Conservation (phyloP, 257 asterid genomes). For the Nicotiana otophora region DNA sequence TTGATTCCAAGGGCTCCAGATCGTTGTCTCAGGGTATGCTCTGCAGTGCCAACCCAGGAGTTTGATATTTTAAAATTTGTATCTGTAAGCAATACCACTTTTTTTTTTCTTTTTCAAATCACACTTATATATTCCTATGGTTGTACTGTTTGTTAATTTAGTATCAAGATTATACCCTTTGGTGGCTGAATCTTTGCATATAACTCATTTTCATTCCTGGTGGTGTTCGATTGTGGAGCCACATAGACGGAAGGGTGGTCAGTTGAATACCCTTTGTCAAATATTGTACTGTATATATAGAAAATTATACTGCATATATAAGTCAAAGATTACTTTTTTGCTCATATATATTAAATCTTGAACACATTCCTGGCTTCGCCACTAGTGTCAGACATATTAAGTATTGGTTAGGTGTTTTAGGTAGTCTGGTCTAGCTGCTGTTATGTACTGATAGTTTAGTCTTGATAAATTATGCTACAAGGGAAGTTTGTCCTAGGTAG, state of each 20-base stretch:
- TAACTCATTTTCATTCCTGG: not conserved
- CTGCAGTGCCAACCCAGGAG: conserved; percentile 96
- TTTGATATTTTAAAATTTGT: conserved; percentile 70
- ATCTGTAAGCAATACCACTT: conserved; percentile 46
- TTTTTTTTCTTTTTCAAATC: conserved; percentile 4
- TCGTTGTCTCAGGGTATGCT: conserved; percentile 99
- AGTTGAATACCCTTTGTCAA: too few species aligned
- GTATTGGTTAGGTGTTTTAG: not conserved
- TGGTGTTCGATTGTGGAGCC: too few species aligned
- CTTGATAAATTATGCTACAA: not conserved
- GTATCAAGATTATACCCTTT: not conserved
- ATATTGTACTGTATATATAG: too few species aligned
- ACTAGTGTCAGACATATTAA: not conserved
- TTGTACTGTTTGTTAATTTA: not conserved
- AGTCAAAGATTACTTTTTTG: too few species aligned
- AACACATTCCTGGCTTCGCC: too few species aligned
- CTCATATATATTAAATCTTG: too few species aligned
- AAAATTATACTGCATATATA: too few species aligned
- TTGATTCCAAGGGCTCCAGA: conserved; percentile 69
- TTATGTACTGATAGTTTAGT: not conserved
- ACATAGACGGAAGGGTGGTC: too few species aligned
- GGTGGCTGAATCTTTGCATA: not conserved
- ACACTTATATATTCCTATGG: not conserved
- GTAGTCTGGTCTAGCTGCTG: not conserved
- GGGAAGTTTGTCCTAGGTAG: not conserved